Percentiles rank a stretch among this genome's conserved stretches.
These are phyloP conservation scores for Fusarium globosum DNA, from an alignment of 2,329 filamentous ascomycete species.

Conservation along the genomic window DNA sequence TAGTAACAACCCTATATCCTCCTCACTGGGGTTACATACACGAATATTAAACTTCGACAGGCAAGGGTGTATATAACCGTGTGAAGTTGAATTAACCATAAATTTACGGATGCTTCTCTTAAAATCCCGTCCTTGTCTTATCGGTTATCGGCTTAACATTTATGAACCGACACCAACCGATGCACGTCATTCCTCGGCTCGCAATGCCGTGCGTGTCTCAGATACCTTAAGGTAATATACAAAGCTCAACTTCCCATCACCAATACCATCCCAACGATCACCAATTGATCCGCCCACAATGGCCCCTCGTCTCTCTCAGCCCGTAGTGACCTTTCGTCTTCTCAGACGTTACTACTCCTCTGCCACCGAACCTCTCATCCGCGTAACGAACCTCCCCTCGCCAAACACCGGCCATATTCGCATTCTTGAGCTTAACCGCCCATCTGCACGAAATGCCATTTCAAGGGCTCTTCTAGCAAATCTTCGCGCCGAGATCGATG, in stretches of 20 bases:
- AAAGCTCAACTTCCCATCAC: background rate
- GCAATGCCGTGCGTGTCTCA: background rate
- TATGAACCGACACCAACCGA: constrained; percentile 38
- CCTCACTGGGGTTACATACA: too few species aligned
- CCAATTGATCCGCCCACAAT: constrained; percentile 38
- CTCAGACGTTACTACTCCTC: constrained; percentile 56
- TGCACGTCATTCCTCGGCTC: constrained; percentile 33
- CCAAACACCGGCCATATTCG: constrained; percentile 86
- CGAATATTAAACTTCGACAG: background rate
- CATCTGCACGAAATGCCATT: constrained; percentile 88
- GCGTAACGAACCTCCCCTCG: constrained; percentile 79
- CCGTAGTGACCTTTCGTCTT: constrained; percentile 33
- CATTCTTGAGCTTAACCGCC: constrained; percentile 87
- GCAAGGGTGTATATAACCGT: background rate
- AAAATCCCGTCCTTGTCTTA: constrained; percentile 12
- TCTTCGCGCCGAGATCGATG: constrained; percentile 77
- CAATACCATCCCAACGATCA: background rate
- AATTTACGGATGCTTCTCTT: constrained; percentile 2
- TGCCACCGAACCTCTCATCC: constrained; percentile 66
- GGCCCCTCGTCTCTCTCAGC: constrained; percentile 47
- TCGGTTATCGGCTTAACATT: constrained; percentile 40
- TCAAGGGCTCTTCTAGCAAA: constrained; percentile 80
- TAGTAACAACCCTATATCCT: background rate
- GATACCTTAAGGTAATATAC: background rate
- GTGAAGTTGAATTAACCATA: constrained; percentile 10